Percentiles rank a stretch among this genome's conserved stretches.
Conservation (phyloP, 2,329 filamentous ascomycete species). For the Helminthosporium solani region DNA sequence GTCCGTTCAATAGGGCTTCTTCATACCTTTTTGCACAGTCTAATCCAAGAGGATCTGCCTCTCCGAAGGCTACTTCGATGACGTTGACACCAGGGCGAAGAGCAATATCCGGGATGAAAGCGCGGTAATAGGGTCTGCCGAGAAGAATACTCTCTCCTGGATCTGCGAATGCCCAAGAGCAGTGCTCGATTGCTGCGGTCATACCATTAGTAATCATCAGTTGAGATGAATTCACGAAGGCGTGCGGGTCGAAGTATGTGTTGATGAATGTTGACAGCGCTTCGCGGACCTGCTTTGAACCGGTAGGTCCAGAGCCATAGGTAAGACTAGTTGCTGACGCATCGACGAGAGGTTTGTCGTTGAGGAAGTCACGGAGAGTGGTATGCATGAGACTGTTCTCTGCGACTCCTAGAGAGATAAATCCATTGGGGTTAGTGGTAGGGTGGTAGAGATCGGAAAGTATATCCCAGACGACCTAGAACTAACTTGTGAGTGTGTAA, state of each 20-base stretch:
- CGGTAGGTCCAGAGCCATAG: conserved; percentile 46
- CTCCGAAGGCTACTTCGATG: conserved; percentile 48
- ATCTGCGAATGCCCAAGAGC: conserved; percentile 45
- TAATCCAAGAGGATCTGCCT: conserved; percentile 47
- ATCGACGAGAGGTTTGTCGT: conserved; percentile 38
- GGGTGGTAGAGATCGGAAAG: conserved; percentile 49
- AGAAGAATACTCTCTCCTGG: conserved; percentile 46
- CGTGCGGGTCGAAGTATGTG: conserved; percentile 31
- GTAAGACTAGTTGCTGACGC: conserved; percentile 30
- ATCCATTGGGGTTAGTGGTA: conserved; percentile 46
- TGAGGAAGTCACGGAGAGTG: conserved; percentile 46
- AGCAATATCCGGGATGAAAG: conserved; percentile 50
- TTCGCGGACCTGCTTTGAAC: conserved; percentile 37
- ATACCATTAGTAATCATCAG: conserved; percentile 46
- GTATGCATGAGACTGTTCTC: conserved; percentile 57
- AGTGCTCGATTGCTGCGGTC: conserved; percentile 46
- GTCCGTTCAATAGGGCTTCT: conserved; percentile 41
- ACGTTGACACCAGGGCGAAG: conserved; percentile 48
- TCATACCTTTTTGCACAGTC: conserved; percentile 51
- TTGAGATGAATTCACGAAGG: conserved; percentile 35
- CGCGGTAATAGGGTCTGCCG: conserved; percentile 51
- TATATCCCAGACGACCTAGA: conserved; percentile 33
- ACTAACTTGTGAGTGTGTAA: background rate
- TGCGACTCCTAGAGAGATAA: conserved; percentile 54
- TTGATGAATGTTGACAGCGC: conserved; percentile 43